Conservation (phyloP, 176 grass and related monocot species). For the Alopecurus myosuroides region DNA sequence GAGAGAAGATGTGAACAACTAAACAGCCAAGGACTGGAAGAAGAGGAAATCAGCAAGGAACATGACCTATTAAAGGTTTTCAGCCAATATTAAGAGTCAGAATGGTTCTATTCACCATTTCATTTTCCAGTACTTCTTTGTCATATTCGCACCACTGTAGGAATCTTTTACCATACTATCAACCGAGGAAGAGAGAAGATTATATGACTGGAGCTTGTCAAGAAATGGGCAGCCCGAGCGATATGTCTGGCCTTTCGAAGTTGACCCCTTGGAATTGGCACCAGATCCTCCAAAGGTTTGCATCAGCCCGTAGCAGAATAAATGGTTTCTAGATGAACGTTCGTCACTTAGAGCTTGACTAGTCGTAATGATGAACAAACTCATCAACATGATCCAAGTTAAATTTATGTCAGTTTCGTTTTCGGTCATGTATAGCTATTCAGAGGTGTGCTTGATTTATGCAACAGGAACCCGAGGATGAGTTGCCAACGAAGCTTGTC, state of each 20-base stretch:
- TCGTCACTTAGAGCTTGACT: neutral
- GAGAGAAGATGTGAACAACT: constrained; percentile 66
- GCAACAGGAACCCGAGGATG: constrained; percentile 88
- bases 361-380: neutral
- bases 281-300: constrained; percentile 61
- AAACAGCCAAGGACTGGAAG: constrained; percentile 66
- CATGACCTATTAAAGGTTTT: constrained; percentile 67
- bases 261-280: constrained; percentile 46
- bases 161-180: constrained; percentile 85
- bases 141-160: constrained; percentile 28
- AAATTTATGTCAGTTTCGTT: neutral
- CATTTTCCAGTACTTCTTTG: neutral
- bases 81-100: neutral
- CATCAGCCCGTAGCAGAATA: constrained; percentile 8
- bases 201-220: constrained; percentile 94
- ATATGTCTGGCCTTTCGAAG: constrained; percentile 91
- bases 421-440: neutral
- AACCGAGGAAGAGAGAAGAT: constrained; percentile 75
- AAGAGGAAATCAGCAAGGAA: constrained; percentile 62
- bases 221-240: constrained; percentile 71
- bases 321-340: neutral
- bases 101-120: neutral
- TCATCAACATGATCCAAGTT: neutral
- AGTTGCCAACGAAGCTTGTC: constrained; percentile 63
- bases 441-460: neutral